phyloP scores from a whole-genome alignment of 1,139 yeast species.

The Debaryomycetaceae sp. region DNA sequence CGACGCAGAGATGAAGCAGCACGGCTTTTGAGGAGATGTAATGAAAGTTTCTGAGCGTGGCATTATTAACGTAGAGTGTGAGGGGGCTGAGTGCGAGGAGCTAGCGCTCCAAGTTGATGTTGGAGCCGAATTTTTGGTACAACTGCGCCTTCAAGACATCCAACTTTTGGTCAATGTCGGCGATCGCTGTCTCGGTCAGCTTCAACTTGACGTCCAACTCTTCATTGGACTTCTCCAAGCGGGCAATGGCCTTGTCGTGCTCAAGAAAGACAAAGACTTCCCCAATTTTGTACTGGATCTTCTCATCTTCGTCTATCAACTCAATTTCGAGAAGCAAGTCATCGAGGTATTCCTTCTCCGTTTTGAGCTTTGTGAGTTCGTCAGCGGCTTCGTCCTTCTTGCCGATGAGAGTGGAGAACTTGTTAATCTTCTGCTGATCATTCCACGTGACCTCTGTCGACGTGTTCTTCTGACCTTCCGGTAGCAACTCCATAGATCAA shows the following conservation, averaged over 20 bases:
- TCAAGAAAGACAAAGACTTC: conserved; percentile 69
- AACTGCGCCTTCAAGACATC: conserved; percentile 61
- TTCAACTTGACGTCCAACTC: conserved; percentile 47
- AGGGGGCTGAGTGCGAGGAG: background rate
- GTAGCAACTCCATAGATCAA: conserved; percentile 58
- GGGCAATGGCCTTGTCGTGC: conserved; percentile 60
- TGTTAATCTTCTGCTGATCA: conserved; percentile 86
- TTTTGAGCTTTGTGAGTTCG: conserved; percentile 46
- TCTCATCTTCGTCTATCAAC: conserved; percentile 74
- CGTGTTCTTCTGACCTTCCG: conserved; percentile 64
- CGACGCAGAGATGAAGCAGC: conserved; percentile 15
- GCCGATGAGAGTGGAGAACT: conserved; percentile 76
- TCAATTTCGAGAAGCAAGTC: conserved; percentile 85
- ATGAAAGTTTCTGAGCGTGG: background rate
- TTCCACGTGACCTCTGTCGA: conserved; percentile 75
- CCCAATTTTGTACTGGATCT: conserved; percentile 66
- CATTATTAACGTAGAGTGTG: background rate
- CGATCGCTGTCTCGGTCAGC: conserved; percentile 43
- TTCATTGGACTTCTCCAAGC: conserved; percentile 59
- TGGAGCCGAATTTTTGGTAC: conserved; percentile 85
- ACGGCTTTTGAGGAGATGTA: conserved; percentile 13
- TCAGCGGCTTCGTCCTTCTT: conserved; percentile 56
- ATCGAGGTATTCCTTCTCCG: conserved; percentile 84
- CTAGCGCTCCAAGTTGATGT: conserved; percentile 75
- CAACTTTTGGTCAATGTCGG: conserved; percentile 51